Conservation (phyloP, 805 yeast species). For the Debaryomyces hansenii region DNA sequence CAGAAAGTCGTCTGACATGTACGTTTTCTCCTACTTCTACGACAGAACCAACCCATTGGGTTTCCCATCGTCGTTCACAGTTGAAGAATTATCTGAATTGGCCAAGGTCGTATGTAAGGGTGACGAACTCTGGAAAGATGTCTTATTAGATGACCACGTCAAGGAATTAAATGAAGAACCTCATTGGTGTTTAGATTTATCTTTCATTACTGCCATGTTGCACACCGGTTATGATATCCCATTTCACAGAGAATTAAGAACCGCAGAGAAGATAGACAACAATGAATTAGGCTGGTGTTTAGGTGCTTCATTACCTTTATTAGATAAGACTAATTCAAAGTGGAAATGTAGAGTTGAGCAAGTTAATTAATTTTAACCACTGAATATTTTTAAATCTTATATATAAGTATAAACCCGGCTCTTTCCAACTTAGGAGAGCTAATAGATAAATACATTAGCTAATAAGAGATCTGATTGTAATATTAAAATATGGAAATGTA, state of each 20-base stretch:
- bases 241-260: constrained; percentile 80
- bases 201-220: constrained; percentile 84
- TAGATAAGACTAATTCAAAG: constrained; percentile 57
- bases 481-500: no score
- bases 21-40: constrained; percentile 89
- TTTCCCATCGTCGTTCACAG: constrained; percentile 86
- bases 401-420: no score
- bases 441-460: neutral
- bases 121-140: constrained; percentile 71
- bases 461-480: neutral
- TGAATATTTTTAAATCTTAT: neutral
- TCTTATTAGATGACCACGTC: constrained; percentile 63
- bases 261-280: constrained; percentile 84
- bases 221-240: constrained; percentile 98
- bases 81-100: constrained; percentile 79
- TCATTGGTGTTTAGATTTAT: constrained; percentile 90
- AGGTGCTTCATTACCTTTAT: constrained; percentile 92
- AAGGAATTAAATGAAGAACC: constrained; percentile 74
- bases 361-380: neutral
- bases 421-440: no score
- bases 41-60: constrained; percentile 94
- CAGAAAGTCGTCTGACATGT: constrained; percentile 72
- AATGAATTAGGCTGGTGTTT: constrained; percentile 98
- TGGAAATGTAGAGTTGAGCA: constrained; percentile 65
- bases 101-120: constrained; percentile 88